Percentiles rank a stretch among this genome's conserved stretches.
Evolutionary conservation across 1,284 basidiomycete species (phyloP).

Genomic region (Pseudozyma tsukubaensis): DNA sequence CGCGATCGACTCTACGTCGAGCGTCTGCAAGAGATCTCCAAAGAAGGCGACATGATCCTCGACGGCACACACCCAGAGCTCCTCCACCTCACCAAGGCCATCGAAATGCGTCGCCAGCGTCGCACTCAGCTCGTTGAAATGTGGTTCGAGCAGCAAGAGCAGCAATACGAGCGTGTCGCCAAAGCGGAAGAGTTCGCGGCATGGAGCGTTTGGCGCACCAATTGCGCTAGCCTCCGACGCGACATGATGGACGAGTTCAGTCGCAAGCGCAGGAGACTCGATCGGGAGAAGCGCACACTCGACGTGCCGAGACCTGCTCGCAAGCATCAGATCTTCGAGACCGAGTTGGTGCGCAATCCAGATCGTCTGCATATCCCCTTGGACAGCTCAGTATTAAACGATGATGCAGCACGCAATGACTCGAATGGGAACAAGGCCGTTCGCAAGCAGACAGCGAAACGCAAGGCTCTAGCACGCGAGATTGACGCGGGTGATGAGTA

Average conservation of each 20-base stretch:
- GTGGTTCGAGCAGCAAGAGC: constrained; percentile 75
- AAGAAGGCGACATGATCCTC: constrained; percentile 73
- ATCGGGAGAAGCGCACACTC: constrained; percentile 79
- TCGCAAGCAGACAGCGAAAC: constrained; percentile 41
- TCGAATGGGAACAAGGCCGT: constrained; percentile 13
- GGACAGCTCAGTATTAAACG: constrained; percentile 1
- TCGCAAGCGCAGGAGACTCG: constrained; percentile 80
- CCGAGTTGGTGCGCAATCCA: constrained; percentile 64
- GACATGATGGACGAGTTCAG: constrained; percentile 85
- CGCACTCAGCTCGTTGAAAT: constrained; percentile 67
- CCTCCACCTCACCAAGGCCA: constrained; percentile 76
- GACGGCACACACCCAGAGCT: constrained; percentile 82
- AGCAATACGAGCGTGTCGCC: constrained; percentile 78
- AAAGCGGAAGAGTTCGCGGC: constrained; percentile 75
- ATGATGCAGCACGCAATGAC: constrained; percentile 10
- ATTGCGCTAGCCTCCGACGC: constrained; percentile 73
- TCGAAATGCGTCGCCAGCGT: constrained; percentile 67
- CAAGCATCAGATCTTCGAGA: constrained; percentile 66
- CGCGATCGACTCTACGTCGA: constrained; percentile 74
- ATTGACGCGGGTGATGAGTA: constrained; percentile 45
- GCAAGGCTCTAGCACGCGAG: constrained; percentile 39
- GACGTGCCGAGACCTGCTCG: constrained; percentile 77
- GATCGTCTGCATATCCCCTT: constrained; percentile 41
- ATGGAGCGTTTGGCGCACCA: constrained; percentile 74
- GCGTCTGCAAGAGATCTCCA: constrained; percentile 72